phyloP scores from a whole-genome alignment of 129 eudicot genomes.

The Flaveria linearis region DNA sequence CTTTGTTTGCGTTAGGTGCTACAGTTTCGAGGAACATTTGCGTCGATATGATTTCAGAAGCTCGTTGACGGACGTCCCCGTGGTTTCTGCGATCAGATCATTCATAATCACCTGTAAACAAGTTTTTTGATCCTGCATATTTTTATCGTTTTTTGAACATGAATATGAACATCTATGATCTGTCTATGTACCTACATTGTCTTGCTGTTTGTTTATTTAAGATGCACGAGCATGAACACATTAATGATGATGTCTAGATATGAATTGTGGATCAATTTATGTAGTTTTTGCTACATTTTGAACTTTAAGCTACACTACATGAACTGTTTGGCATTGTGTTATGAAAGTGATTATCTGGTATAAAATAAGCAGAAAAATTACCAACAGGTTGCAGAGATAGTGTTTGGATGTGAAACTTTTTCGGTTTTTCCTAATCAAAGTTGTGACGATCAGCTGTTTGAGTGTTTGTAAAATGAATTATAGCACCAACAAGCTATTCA shows the following conservation, averaged over 20 bases:
- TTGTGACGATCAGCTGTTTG: not conserved
- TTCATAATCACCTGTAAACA: constrained; percentile 73
- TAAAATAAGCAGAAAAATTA: too few species aligned
- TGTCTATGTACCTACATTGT: constrained; percentile 19
- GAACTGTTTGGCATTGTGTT: not conserved
- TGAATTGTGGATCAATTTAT: constrained; percentile 6
- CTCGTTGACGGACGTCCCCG: constrained; percentile 81
- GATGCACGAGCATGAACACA: not conserved
- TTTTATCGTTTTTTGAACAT: not conserved
- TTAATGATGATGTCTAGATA: not conserved
- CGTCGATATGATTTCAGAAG: constrained; percentile 69
- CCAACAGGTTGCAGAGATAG: not conserved
- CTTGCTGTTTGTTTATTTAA: not conserved
- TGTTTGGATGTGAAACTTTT: not conserved
- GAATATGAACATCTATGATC: not conserved
- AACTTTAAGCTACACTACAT: not conserved
- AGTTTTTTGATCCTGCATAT: not conserved
- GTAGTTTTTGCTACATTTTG: constrained; percentile 2
- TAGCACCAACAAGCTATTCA: not conserved
- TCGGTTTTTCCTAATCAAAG: not conserved
- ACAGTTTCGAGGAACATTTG: constrained; percentile 58
- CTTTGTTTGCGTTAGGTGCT: constrained; percentile 79
- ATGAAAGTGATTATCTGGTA: not conserved
- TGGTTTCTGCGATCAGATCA: constrained; percentile 82
- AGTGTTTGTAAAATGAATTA: not conserved